Conservation (phyloP, 2,329 filamentous ascomycete species). For the Aspergillus pseudoterreus region DNA sequence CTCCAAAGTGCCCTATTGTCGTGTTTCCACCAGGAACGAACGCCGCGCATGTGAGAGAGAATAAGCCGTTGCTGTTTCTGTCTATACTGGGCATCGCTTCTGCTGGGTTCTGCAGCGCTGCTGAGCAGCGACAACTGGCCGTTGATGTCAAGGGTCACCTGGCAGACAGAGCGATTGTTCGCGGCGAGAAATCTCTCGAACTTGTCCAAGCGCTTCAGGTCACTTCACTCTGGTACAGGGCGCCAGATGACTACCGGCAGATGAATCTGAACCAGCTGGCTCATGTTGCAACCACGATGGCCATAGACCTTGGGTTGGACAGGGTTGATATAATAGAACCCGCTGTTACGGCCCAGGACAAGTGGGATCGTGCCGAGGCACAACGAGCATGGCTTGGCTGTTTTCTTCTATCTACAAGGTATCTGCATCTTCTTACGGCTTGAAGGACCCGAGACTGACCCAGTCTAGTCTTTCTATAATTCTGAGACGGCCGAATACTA, state of each 20-base stretch:
- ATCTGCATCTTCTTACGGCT: not conserved
- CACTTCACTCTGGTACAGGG: conserved; percentile 11
- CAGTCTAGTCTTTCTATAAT: conserved; percentile 7
- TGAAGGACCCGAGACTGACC: not conserved
- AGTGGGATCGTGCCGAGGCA: not conserved
- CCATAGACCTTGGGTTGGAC: conserved; percentile 10
- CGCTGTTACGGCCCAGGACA: not conserved
- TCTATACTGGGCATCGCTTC: conserved; percentile 4
- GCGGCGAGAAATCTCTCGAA: conserved; percentile 9
- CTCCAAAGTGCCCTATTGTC: conserved; percentile 7
- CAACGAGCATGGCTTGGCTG: conserved; percentile 2
- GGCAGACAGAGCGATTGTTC: conserved; percentile 6
- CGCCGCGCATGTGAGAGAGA: not conserved
- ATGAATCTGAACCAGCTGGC: conserved; percentile 9
- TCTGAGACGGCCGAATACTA: conserved; percentile 5
- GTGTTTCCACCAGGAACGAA: conserved; percentile 7
- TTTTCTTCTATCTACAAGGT: conserved; percentile 3
- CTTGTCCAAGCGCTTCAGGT: conserved; percentile 10
- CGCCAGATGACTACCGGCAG: conserved; percentile 5
- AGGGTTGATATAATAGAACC: not conserved
- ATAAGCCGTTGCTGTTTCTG: conserved; percentile 2
- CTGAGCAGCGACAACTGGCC: conserved; percentile 6
- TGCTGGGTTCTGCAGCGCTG: conserved; percentile 4
- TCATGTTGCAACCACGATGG: conserved; percentile 2
- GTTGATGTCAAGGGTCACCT: conserved; percentile 2